Percentiles rank a stretch among this genome's conserved stretches.
phyloP scores from a whole-genome alignment of 495 filamentous ascomycete species.

The Penicillium paradoxum region DNA sequence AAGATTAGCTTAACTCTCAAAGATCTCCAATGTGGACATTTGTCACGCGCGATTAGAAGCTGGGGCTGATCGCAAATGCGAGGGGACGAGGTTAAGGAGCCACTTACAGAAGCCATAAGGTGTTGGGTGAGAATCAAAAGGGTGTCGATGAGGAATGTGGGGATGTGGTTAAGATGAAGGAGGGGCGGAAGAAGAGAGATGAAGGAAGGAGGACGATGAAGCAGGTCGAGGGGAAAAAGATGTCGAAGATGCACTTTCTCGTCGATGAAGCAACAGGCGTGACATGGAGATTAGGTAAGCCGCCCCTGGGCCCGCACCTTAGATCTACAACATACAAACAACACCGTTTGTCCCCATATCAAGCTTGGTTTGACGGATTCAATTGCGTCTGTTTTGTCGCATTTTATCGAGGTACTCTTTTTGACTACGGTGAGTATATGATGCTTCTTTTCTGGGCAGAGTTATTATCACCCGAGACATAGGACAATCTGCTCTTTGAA shows the following conservation, averaged over 20 bases:
- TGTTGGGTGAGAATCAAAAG: constrained; percentile 10
- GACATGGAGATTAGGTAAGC: constrained; percentile 26
- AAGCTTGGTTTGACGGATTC: not conserved
- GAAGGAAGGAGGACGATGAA: constrained; percentile 17
- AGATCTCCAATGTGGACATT: not conserved
- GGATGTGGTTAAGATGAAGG: not conserved
- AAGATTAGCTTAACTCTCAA: constrained; percentile 1
- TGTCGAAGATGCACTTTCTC: constrained; percentile 19
- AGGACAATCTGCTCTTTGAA: too few relatives aligned
- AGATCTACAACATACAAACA: not conserved
- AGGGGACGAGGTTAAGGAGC: constrained; percentile 17
- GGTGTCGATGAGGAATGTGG: not conserved
- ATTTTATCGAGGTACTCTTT: too few relatives aligned
- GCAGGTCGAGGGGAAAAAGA: constrained; percentile 18
- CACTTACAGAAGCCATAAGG: constrained; percentile 54
- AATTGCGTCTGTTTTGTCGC: not conserved
- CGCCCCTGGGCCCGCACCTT: constrained; percentile 11
- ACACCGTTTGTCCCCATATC: not conserved
- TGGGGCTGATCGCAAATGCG: constrained; percentile 10
- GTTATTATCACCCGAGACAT: too few relatives aligned
- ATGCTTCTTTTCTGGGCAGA: too few relatives aligned
- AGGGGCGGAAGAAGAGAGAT: constrained; percentile 9
- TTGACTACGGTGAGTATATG: too few relatives aligned
- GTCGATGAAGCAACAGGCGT: constrained; percentile 22
- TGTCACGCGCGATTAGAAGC: constrained; percentile 1